Evolutionary conservation across 2,329 filamentous ascomycete genomes (phyloP).

Genomic region (Aureobasidium sp.): DNA sequence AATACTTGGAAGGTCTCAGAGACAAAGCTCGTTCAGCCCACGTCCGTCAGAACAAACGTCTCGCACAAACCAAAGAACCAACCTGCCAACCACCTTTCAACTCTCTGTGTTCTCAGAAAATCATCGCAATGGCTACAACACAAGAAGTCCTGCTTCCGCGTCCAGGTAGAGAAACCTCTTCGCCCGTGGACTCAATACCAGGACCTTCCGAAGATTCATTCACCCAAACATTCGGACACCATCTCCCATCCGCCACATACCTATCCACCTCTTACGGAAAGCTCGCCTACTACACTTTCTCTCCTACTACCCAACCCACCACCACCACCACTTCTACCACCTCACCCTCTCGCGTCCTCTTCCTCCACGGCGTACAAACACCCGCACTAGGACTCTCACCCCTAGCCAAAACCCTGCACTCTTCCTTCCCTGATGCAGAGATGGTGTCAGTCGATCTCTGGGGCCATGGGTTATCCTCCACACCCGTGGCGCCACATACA

Average conservation of each 20-base stretch:
- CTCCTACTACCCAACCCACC: conserved; percentile 12
- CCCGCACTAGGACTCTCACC: conserved; percentile 41
- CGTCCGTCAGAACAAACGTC: too few relatives aligned
- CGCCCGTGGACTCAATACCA: conserved; percentile 18
- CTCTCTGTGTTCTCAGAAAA: too few relatives aligned
- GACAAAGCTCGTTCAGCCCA: too few relatives aligned
- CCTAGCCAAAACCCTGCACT: conserved; percentile 30
- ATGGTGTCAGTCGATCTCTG: conserved; percentile 42
- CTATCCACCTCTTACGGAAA: conserved; percentile 26
- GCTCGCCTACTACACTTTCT: conserved; percentile 34
- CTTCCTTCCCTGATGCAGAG: conserved; percentile 28
- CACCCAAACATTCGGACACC: conserved; percentile 28
- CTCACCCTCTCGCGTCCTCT: conserved; percentile 23
- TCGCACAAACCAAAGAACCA: too few relatives aligned
- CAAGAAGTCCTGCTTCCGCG: neutral
- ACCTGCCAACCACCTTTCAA: too few relatives aligned
- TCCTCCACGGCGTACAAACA: conserved; percentile 46
- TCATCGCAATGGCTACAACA: neutral
- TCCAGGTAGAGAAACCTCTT: neutral
- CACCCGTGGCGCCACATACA: conserved; percentile 35
- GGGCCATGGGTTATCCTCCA: conserved; percentile 47
- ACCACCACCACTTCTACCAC: neutral
- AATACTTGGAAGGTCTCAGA: too few relatives aligned
- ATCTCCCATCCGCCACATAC: conserved; percentile 32
- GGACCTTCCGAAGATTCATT: conserved; percentile 32